Evolutionary conservation across 495 filamentous ascomycete genomes (phyloP).

Genomic region (Trichoderma orchidacearum): DNA sequence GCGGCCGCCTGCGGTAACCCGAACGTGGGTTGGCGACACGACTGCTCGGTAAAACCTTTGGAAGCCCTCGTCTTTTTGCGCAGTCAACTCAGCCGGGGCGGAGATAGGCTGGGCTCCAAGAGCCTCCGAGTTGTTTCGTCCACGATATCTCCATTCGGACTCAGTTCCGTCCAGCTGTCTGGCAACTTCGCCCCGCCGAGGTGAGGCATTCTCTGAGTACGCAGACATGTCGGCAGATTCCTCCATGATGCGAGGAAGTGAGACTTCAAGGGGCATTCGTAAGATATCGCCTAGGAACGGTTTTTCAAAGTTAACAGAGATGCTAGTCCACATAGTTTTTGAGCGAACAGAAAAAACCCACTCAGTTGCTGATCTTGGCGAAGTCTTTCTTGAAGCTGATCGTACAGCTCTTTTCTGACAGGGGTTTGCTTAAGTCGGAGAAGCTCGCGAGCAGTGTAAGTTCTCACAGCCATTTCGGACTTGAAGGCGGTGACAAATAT

Average conservation of each 20-base stretch:
- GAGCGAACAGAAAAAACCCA: neutral
- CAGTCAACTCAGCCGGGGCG: conserved; percentile 26
- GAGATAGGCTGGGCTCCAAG: conserved; percentile 23
- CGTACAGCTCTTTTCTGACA: neutral
- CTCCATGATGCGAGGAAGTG: neutral
- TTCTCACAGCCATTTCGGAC: neutral
- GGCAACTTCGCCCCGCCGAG: neutral
- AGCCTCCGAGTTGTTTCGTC: conserved; percentile 22
- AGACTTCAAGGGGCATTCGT: neutral
- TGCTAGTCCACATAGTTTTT: neutral
- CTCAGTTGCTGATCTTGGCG: neutral
- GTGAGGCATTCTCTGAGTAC: neutral
- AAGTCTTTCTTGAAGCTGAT: neutral
- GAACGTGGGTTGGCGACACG: conserved; percentile 38
- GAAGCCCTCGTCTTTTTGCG: conserved; percentile 39
- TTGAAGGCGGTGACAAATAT: neutral
- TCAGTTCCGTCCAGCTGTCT: conserved; percentile 2
- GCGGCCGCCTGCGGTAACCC: conserved; percentile 39
- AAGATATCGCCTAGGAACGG: neutral
- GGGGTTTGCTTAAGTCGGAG: neutral
- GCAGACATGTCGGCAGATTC: neutral
- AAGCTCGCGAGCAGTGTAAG: neutral
- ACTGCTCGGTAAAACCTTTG: conserved; percentile 42
- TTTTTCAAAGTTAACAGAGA: neutral
- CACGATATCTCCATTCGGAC: conserved; percentile 26